Conservation (phyloP, 768 basidiomycete species). For the Pisolithus microcarpus region DNA sequence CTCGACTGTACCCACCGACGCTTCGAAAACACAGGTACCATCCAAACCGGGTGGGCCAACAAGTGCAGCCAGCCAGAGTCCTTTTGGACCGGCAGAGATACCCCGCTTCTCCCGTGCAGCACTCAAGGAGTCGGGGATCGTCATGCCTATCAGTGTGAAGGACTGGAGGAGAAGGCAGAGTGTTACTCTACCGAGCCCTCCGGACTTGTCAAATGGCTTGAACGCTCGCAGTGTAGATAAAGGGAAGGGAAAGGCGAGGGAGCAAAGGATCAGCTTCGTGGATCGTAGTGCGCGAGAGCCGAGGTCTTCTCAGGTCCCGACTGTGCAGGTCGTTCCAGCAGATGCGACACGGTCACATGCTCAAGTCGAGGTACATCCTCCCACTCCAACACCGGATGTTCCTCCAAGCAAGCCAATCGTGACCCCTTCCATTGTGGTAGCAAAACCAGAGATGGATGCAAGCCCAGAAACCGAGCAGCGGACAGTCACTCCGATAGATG, state of each 20-base stretch:
- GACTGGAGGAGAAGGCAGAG: slow-evolving; percentile 21
- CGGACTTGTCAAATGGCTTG: not conserved
- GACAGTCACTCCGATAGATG: slow-evolving; percentile 3
- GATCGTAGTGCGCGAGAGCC: slow-evolving; percentile 4
- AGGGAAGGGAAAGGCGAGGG: slow-evolving; percentile 9
- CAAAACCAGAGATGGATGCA: not conserved
- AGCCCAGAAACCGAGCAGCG: not conserved
- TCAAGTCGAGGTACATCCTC: not conserved
- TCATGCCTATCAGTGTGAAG: slow-evolving; percentile 25
- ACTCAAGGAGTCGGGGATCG: slow-evolving; percentile 21
- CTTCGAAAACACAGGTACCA: slow-evolving; percentile 23
- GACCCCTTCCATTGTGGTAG: not conserved
- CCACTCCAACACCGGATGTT: not conserved
- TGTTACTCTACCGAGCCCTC: not conserved
- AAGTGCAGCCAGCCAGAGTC: slow-evolving; percentile 1
- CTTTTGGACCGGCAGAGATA: slow-evolving; percentile 23
- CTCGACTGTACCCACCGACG: not conserved
- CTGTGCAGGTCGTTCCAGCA: not conserved
- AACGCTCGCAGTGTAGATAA: not conserved
- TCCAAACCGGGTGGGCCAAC: no score
- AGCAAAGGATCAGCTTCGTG: slow-evolving; percentile 7
- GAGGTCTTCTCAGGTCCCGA: not conserved
- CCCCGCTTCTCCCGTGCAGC: slow-evolving; percentile 26
- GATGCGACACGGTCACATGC: not conserved
- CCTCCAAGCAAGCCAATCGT: not conserved